Base-by-base conservation (phyloP, 177 flowering plant species). In the Vitis hybrid region DNA sequence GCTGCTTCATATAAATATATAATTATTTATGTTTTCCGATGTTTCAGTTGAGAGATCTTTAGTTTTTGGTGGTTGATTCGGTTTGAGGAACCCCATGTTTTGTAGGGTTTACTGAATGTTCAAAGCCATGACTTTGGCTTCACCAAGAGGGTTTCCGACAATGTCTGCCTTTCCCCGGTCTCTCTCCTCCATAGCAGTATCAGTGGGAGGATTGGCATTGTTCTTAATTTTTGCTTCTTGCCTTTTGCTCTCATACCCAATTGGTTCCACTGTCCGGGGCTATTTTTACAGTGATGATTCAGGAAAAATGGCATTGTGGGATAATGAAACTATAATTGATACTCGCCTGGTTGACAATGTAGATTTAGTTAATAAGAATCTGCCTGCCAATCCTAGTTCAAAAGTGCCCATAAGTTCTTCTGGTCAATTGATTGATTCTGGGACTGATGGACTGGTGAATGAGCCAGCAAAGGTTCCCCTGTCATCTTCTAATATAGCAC, bases 161-260 rank as follows among this genome's bases (percentile, higher is more conserved):
- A 69, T 75, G 77, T 63, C 70, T 56, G 64, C 78, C 3, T 85
- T 84, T 64, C 94, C 91, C 2, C 82, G 80, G 64, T 56, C 80
- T 18, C 71, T 87, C 64, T 62, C 83, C 10, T 69, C 89, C 16
- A 88, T 88, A 65, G 77, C 66, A 52, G 79, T 72, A 31, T 69
- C 83, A 58, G 85, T 82, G 5, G 89, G 83, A 64, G 90, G 83
- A 51, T 71, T 91, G 63, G 97, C 97, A 15, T n/a, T 87, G 66
- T 90, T 91, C 74, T 74, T 91, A 64, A 58, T 85, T 62, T 64
- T 86, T 15, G 93, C 87, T 72, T 90, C 91, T 0, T 77, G 77
- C 70, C 52, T 87, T 67, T 69, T 90, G 56, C 72, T 90, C 65
- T 84, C 91, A 0, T 71, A 82, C 59, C 97, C 97, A 2, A 73